phyloP scores from a whole-genome alignment of 257 asterid genomes.

The Buddleja alternifolia region DNA sequence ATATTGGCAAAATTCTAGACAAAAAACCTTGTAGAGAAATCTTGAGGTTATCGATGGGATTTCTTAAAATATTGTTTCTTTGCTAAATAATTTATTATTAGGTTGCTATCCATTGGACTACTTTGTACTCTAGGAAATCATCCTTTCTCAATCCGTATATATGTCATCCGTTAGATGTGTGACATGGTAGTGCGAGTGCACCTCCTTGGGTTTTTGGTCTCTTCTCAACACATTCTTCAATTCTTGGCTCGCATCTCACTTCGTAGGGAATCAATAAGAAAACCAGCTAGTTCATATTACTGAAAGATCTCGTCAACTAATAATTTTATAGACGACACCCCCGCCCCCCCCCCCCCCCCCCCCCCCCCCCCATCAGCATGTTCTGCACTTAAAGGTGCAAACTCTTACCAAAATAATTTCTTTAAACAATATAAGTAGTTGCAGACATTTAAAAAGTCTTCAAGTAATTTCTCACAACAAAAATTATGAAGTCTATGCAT shows the following conservation, averaged over 20 bases:
- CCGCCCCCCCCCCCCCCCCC: no score
- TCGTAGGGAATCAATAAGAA: no score
- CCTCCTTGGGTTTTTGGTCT: no score
- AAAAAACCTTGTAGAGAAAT: background rate
- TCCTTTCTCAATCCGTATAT: constrained; percentile 12
- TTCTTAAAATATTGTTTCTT: constrained; percentile 4
- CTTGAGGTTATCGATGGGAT: background rate
- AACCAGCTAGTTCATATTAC: no score
- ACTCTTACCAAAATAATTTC: background rate
- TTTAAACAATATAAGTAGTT: background rate
- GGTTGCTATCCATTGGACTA: background rate
- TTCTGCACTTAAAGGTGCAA: background rate
- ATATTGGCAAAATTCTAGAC: constrained; percentile 1
- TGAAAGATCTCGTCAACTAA: no score
- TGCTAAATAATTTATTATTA: background rate
- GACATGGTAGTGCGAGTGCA: no score
- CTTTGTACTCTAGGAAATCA: constrained; percentile 3
- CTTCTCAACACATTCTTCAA: no score
- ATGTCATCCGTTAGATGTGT: no score
- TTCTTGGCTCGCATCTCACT: no score
- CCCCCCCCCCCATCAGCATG: no score
- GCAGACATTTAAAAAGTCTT: constrained; percentile 9
- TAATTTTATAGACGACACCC: no score
- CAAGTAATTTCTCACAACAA: background rate
- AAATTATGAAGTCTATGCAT: background rate